Percentiles rank a stretch among this genome's conserved stretches.
phyloP scores from a whole-genome alignment of 176 grass and related monocot species.

The Thalia dealbata region DNA sequence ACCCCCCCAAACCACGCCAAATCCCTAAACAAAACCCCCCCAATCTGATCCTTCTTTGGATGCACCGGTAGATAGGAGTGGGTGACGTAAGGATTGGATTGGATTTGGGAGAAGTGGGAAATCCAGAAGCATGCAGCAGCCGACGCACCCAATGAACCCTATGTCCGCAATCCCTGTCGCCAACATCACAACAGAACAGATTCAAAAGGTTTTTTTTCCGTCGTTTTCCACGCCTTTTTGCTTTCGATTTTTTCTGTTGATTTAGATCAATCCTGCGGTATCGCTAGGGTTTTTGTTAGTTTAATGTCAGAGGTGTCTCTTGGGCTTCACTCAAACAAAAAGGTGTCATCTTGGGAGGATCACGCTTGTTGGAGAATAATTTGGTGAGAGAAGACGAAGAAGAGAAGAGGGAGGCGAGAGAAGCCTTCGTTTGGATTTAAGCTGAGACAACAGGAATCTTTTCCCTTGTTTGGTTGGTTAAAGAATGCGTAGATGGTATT shows the following conservation, averaged over 20 bases:
- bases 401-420: too few species aligned
- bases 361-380: background rate
- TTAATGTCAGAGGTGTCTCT: background rate
- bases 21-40: too few species aligned
- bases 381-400: background rate
- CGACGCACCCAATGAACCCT: background rate
- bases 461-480: background rate
- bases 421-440: too few species aligned
- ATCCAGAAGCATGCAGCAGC: constrained; percentile 10
- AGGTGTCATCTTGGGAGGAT: background rate
- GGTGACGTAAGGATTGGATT: background rate
- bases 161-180: background rate
- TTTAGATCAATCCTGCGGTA: background rate
- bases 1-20: too few species aligned
- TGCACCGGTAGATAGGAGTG: background rate
- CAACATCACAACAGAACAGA: constrained; percentile 9
- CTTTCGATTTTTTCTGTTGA: background rate
- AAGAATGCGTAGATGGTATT: background rate
- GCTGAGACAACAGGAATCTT: background rate
- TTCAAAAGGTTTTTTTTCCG: constrained; percentile 3
- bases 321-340: too few species aligned
- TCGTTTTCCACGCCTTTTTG: background rate
- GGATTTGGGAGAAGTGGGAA: background rate
- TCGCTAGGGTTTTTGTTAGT: background rate
- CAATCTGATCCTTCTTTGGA: too few species aligned